A percentile compares a stretch with the other conserved stretches of the same genome.
These are phyloP conservation scores for Gynochthodes officinalis DNA, from an alignment of 257 asterid species.

Conservation along the genomic window DNA sequence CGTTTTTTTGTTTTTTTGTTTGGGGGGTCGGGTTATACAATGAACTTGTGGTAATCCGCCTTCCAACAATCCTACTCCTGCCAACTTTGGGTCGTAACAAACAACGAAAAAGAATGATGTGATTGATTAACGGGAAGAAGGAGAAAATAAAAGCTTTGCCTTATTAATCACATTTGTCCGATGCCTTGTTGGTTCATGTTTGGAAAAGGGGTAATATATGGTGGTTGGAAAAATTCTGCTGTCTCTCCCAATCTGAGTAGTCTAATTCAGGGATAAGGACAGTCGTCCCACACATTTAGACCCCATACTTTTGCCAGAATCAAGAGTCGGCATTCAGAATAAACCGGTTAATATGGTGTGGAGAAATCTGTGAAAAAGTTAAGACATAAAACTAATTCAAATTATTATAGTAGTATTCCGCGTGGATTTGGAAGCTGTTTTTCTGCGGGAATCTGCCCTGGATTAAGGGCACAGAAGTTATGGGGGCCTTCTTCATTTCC, in stretches of 20 bases:
- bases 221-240: neutral
- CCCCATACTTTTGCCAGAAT: neutral
- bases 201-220: neutral
- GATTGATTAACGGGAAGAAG: constrained; percentile 3
- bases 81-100: constrained; percentile 1
- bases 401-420: neutral
- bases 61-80: neutral
- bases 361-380: neutral
- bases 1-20: too few species aligned
- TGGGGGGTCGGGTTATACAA: neutral
- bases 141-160: too few species aligned
- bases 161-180: too few species aligned
- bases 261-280: neutral
- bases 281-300: neutral
- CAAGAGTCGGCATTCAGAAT: constrained; percentile 5
- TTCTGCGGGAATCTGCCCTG: neutral
- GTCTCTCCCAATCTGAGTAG: neutral
- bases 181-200: too few species aligned
- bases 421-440: neutral
- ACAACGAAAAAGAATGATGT: constrained; percentile 1
- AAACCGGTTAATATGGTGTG: neutral
- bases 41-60: neutral
- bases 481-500: neutral
- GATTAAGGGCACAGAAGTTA: neutral
- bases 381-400: neutral